Base-by-base conservation (phyloP, 192 early-diverging fungal genomes). In the Chytriomyces sp. region DNA sequence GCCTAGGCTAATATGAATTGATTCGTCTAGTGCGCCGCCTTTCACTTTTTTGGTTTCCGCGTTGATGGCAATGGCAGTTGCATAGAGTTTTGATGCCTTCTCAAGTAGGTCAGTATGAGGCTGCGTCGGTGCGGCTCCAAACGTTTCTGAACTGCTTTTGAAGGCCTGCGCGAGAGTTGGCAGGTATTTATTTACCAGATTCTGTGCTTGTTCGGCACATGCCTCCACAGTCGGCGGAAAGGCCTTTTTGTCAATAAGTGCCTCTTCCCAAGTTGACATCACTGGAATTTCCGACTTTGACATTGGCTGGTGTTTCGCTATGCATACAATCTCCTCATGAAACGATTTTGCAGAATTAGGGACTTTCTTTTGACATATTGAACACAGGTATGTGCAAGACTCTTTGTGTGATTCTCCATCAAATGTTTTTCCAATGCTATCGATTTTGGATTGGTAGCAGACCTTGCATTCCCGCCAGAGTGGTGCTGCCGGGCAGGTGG, bases 1-100 rank as follows among this genome's bases (percentile, higher is more conserved):
- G 7, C 76, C 83, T 14, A 84, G 53, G 10, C 30, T 26, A 17
- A 84, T 4, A 59, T 82, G 81, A 3, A 80, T 64, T 41, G 37
- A 39, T 6, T 49, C 67, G 61, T 84, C 77, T 4, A 59, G 41
- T 8, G 44, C 25, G 40, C 59, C 71, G 33, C 67, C 61, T 55
- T 58, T 73, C 10, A 74, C n/a, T 26, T 57, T 64, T 37, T 59
- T 53, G n/a, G 37, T 34, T 30, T 76, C 78, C 14, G 8, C 34
- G 41, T 81, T 60, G 7, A 80, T 49, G 3, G 70, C 44, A 36
- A 78, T 81, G 25, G 77, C 80, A 5, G 76, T 74, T 32, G 78
- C 70, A 54, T 73, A 72, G 14, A 78, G 70, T 26, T 28, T 49
- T 7, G 68, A 3, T 26, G 57, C 30, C 12, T 77, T 52, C 14